Evolutionary conservation across 2,329 filamentous ascomycete species (phyloP), one percentile per base, ranked within the genome.

Genomic region (Paecilomyces dactylethromorphus): DNA sequence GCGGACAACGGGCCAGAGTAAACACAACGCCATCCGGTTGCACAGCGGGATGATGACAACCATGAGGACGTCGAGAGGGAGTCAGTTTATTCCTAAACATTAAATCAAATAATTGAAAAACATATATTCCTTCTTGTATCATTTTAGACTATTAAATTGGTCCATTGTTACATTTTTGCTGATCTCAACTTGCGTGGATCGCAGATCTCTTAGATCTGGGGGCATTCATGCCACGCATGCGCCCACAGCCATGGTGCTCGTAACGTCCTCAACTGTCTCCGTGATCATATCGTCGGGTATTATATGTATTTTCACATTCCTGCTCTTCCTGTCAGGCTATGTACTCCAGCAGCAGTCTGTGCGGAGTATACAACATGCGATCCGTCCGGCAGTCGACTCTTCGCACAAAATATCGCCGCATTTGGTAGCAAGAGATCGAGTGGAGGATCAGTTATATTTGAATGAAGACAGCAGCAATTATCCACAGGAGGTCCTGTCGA

Each of bases 301-400:
- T 24, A 89, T 96, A 60, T 78, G 90, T 63, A 72, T 90, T 26
- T 96, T 91, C 75, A 96, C 92, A 2, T 74, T 87, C 39, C 84
- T 92, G 3, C 85, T 97, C 26, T 97, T 97, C 73, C 81, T 96
- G 32, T 91, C 90, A 56, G 92, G 92, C 68, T 96, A 95, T 73
- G 84, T 87, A 2, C 82, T 96, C 56, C 92, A 97, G 69, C 92
- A 97, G 74, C 86, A 91, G 66, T 94, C 91, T 0, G 84, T 96
- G 3, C 84, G 83, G 62, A 87, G 88, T 66, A 82, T 97, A 32
- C 89, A 93, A 67, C 79, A 81, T 58, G 89, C 89, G 18, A 87
- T 96, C 67, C 82, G 82, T 64, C 82, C 80, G 55, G 70, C 80
- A 62, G 73, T 79, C 15, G n/a, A 45, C n/a, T 45, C 39, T 45